Evolutionary conservation across 768 basidiomycete genomes (phyloP).

Genomic region (Kwoniella mangroviensis): DNA sequence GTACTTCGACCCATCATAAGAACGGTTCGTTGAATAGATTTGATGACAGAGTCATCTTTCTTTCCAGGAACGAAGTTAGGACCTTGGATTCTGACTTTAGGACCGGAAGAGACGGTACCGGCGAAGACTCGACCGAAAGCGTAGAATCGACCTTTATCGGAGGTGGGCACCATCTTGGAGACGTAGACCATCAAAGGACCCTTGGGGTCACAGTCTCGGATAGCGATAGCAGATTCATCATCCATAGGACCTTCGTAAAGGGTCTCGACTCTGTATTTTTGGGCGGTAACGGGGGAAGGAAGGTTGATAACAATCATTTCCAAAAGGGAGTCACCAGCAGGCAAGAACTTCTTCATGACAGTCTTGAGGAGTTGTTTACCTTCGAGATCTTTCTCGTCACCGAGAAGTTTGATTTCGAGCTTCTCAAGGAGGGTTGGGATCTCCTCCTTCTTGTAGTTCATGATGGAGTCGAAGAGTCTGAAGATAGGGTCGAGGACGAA

Average conservation of each 20-base stretch:
- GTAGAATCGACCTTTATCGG: constrained; percentile 99
- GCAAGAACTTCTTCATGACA: constrained; percentile 99
- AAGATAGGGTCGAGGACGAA: constrained; percentile 99
- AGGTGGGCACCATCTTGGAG: constrained; percentile 99
- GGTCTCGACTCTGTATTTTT: constrained; percentile 98
- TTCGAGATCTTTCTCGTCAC: constrained; percentile 89
- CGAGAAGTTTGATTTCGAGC: constrained; percentile 86
- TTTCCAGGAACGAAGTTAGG: constrained; percentile 98
- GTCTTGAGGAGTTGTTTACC: constrained; percentile 95
- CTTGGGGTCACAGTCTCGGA: constrained; percentile 96
- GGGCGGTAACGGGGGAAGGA: constrained; percentile 94
- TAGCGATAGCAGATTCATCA: constrained; percentile 97
- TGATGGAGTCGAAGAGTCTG: constrained; percentile 95
- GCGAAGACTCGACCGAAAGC: constrained; percentile 99
- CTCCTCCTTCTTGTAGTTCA: constrained; percentile 98
- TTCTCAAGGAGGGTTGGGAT: constrained; percentile 86
- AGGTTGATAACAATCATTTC: constrained; percentile 99
- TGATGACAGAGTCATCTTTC: constrained; percentile 97
- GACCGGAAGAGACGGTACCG: constrained; percentile 93
- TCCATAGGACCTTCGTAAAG: constrained; percentile 99
- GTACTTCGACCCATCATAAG: constrained; percentile 99
- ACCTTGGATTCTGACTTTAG: constrained; percentile 98
- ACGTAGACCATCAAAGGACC: constrained; percentile 96
- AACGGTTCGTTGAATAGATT: constrained; percentile 97
- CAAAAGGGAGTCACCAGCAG: constrained; percentile 95